These are phyloP conservation scores for Naumovozyma dairenensis DNA, from an alignment of 805 yeast genomes.

Conservation along the genomic window DNA sequence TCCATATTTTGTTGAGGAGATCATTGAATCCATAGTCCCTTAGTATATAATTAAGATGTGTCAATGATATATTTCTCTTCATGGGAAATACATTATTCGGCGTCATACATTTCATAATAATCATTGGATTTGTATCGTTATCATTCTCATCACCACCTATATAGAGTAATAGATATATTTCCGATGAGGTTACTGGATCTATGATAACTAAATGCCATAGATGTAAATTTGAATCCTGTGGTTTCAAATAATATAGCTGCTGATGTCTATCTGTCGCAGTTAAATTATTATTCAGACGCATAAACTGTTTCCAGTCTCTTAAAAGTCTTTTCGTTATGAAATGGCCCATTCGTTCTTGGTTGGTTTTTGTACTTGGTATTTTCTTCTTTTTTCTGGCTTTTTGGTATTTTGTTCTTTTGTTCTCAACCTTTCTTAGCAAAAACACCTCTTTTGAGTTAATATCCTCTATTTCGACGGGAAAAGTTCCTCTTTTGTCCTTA, in stretches of 20 bases:
- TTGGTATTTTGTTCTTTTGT: no score
- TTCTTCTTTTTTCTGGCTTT: neutral
- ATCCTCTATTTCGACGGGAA: no score
- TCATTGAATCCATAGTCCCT: constrained; percentile 14
- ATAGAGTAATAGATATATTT: constrained; percentile 19
- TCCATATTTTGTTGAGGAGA: constrained; percentile 17
- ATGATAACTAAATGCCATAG: constrained; percentile 25
- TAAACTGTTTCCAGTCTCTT: constrained; percentile 26
- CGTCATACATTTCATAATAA: constrained; percentile 22
- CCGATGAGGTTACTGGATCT: constrained; percentile 12
- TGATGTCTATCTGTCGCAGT: constrained; percentile 5
- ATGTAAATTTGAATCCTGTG: constrained; percentile 27
- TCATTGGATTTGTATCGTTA: constrained; percentile 11
- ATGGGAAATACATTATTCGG: constrained; percentile 22
- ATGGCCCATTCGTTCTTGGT: constrained; percentile 6
- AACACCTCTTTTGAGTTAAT: no score
- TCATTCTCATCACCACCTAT: constrained; percentile 13
- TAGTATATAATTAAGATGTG: constrained; percentile 15
- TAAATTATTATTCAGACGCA: constrained; percentile 2
- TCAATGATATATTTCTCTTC: constrained; percentile 19
- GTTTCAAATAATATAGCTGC: constrained; percentile 16
- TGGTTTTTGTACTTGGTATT: neutral
- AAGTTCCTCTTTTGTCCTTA: no score
- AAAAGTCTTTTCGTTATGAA: constrained; percentile 20
- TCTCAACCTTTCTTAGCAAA: no score